Evolutionary conservation across 352 stramenopile genomes (phyloP).

Genomic region (Plasmopara halstedii): DNA sequence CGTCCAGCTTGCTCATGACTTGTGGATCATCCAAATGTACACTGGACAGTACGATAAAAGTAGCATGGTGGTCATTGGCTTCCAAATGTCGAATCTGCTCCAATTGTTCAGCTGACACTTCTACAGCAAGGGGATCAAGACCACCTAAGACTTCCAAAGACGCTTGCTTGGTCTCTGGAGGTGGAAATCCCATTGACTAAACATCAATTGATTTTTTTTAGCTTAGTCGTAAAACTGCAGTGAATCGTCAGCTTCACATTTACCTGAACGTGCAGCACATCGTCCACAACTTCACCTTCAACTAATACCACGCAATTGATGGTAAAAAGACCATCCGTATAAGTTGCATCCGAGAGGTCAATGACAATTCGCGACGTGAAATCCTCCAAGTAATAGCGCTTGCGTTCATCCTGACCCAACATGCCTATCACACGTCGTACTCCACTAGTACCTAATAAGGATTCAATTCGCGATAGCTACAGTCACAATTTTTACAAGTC

Average conservation of each 20-base stretch:
- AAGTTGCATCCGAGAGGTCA: constrained; percentile 64
- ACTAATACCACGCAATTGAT: constrained; percentile 91
- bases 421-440: constrained; percentile 77
- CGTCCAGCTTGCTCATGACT: constrained; percentile 85
- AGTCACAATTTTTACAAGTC: background rate
- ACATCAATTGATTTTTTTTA: no score
- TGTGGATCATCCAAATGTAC: constrained; percentile 90
- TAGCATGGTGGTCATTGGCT: constrained; percentile 68
- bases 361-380: constrained; percentile 76
- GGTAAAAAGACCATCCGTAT: constrained; percentile 85
- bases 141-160: constrained; percentile 69
- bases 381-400: constrained; percentile 73
- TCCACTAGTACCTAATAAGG: constrained; percentile 69
- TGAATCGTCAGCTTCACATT: background rate
- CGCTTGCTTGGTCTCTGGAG: constrained; percentile 74
- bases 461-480: constrained; percentile 82
- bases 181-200: constrained; percentile 86
- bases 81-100: constrained; percentile 79
- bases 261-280: constrained; percentile 86
- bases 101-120: constrained; percentile 71
- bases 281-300: constrained; percentile 90
- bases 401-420: constrained; percentile 78
- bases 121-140: constrained; percentile 75
- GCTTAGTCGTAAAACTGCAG: constrained; percentile 1
- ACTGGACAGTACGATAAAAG: constrained; percentile 92